phyloP scores from a whole-genome alignment of 805 yeast species.

The Diddensiella caesifluorescens region DNA sequence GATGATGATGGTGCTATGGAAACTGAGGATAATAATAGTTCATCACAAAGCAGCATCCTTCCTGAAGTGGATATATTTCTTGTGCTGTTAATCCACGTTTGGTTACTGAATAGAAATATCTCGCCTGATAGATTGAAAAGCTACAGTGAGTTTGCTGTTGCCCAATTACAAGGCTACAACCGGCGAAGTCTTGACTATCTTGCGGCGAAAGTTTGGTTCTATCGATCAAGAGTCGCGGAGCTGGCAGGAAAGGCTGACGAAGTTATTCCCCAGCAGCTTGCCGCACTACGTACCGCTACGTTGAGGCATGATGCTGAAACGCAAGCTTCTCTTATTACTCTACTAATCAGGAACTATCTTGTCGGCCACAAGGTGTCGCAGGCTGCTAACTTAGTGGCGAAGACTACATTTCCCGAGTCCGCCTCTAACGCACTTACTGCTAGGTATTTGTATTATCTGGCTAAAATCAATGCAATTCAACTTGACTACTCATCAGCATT shows the following conservation, averaged over 20 bases:
- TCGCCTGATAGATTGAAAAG: slow-evolving; percentile 50
- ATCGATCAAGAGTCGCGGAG: slow-evolving; percentile 74
- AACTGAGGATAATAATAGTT: slow-evolving; percentile 7
- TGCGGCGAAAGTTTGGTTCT: slow-evolving; percentile 90
- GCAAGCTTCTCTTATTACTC: slow-evolving; percentile 79
- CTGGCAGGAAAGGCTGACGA: slow-evolving; percentile 41
- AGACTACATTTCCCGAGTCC: slow-evolving; percentile 78
- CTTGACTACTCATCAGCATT: slow-evolving; percentile 86
- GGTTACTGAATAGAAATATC: slow-evolving; percentile 51
- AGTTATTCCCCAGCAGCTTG: slow-evolving; percentile 66
- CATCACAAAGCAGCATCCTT: slow-evolving; percentile 37
- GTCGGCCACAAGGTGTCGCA: slow-evolving; percentile 74
- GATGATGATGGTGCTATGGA: slow-evolving; percentile 8
- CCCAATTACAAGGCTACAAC: slow-evolving; percentile 53
- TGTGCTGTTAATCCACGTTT: slow-evolving; percentile 73
- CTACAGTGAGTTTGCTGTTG: slow-evolving; percentile 33
- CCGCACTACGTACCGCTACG: slow-evolving; percentile 79
- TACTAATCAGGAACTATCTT: slow-evolving; percentile 75
- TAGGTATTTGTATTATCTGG: slow-evolving; percentile 83
- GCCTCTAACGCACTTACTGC: slow-evolving; percentile 87
- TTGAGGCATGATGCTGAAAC: slow-evolving; percentile 91
- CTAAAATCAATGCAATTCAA: slow-evolving; percentile 88
- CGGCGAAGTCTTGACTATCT: slow-evolving; percentile 80
- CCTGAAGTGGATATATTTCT: slow-evolving; percentile 80
- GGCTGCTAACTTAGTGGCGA: slow-evolving; percentile 84